A percentile compares a stretch with the other conserved stretches of the same genome.
phyloP scores from a whole-genome alignment of 2,329 filamentous ascomycete species.

The Diaporthe velutina region DNA sequence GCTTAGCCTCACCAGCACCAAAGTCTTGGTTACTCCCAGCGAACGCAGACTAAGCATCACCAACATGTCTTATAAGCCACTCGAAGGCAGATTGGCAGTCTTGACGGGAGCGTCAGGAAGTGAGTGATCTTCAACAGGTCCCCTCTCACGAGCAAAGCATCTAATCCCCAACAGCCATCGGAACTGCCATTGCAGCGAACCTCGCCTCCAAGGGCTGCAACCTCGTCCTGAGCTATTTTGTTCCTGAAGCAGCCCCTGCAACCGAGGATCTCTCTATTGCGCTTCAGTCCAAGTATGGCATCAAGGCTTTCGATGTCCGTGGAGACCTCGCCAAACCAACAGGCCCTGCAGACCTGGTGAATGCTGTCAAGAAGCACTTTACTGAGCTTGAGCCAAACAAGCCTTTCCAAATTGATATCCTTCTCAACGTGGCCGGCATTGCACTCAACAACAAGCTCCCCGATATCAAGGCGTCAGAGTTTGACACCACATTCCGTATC shows the following conservation, averaged over 20 bases:
- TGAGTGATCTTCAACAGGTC: neutral
- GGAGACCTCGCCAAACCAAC: constrained; percentile 77
- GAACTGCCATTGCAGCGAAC: constrained; percentile 72
- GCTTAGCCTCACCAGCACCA: too few relatives aligned
- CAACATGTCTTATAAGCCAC: neutral
- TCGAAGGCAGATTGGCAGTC: neutral
- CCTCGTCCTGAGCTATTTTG: constrained; percentile 79
- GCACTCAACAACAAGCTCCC: constrained; percentile 74
- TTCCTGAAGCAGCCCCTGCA: constrained; percentile 50
- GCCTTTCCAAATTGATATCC: constrained; percentile 79
- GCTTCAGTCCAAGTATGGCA: constrained; percentile 67
- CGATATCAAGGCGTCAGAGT: constrained; percentile 74
- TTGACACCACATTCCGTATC: constrained; percentile 79
- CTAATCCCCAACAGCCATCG: constrained; percentile 72
- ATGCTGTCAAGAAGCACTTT: constrained; percentile 70
- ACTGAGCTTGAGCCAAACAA: constrained; percentile 50
- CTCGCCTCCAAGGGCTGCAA: constrained; percentile 79
- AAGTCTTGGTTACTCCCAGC: neutral
- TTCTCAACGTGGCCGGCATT: constrained; percentile 88
- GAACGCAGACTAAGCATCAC: neutral
- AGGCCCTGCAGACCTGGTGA: constrained; percentile 71
- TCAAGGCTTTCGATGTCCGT: constrained; percentile 75
- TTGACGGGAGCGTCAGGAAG: constrained; percentile 14
- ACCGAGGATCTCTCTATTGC: constrained; percentile 72
- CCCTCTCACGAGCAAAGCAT: too few relatives aligned